Evolutionary conservation across 352 stramenopile species (phyloP), one percentile per base, ranked within the genome.

Genomic region (Discostella stelligera): DNA sequence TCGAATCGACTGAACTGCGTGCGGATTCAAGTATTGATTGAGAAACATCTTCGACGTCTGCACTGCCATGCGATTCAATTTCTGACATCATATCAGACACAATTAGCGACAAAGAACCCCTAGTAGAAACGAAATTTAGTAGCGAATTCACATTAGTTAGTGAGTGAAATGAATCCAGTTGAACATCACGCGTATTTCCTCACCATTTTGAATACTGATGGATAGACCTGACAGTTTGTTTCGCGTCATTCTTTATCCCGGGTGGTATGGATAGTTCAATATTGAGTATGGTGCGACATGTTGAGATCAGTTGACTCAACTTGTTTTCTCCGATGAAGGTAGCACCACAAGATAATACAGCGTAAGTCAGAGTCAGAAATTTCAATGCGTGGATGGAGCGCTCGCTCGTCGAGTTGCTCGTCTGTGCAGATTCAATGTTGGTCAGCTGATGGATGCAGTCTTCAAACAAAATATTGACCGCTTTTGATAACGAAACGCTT

Each of bases 141-240:
- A 41, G 7, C 7, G 3, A 8, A 44, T 44, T 44, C 3, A 44
- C 11, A 67, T 13, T 30, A 3, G n/a, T 56, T 56, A 27, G 21
- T 27, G 49, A 13, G 49, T 14, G 8, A 18, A 27, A 9, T 20
- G 7, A 27, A 21, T 27, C 7, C 1, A 21, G 14, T 56, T 21
- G n/a, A 56, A 56, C 0, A 27, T 14, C 21, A 16, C 20, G 23
- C 14, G 11, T 13, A 32, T 25, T 58, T 30, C 53, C 84, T 67
- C 50, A 73, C 85, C 86, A 91, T 74, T 86, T 87, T 8, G 80
- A 56, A 74, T 81, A 89, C 27, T 87, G 80, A 60, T 89, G 80
- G 13, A 91, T 80, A 18, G 82, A 88, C 44, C 80, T 69, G 7
- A 60, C 63, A 20, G 80, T 71, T 39, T 88, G 77, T 52, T 82